A percentile compares a stretch with the other conserved stretches of the same genome.
These are phyloP conservation scores for Penstemon newberryi DNA, from an alignment of 257 asterid genomes.

Conservation along the genomic window DNA sequence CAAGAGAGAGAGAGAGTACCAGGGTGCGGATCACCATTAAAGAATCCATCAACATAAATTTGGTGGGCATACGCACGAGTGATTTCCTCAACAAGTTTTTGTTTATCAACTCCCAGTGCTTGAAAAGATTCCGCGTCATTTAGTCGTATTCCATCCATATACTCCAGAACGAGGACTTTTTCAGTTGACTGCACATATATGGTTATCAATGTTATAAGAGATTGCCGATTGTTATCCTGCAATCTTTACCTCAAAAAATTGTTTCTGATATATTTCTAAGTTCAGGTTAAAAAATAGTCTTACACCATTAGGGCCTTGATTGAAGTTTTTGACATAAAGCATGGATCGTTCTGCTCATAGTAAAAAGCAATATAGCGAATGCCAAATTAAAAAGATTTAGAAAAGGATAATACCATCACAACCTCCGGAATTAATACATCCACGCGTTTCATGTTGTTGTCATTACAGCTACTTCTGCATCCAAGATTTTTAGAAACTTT, in stretches of 20 bases:
- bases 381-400: slow-evolving; percentile 14
- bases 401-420: slow-evolving; percentile 55
- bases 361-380: slow-evolving; percentile 11
- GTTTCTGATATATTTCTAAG: too few species aligned
- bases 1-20: slow-evolving; percentile 42
- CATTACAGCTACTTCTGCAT: slow-evolving; percentile 49
- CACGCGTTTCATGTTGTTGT: slow-evolving; percentile 48
- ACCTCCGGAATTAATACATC: slow-evolving; percentile 94
- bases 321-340: not conserved
- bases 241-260: too few species aligned
- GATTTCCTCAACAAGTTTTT: slow-evolving; percentile 91
- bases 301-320: slow-evolving; percentile 7
- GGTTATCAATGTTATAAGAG: too few species aligned
- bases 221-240: too few species aligned
- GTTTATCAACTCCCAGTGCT: slow-evolving; percentile 84
- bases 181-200: slow-evolving; percentile 71
- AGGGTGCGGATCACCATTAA: slow-evolving; percentile 99
- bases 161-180: slow-evolving; percentile 84
- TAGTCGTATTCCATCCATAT: slow-evolving; percentile 92
- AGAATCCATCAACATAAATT: slow-evolving; percentile 94
- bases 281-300: too few species aligned
- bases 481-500: slow-evolving; percentile 77
- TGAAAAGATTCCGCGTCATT: slow-evolving; percentile 74
- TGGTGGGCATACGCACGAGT: slow-evolving; percentile 99
- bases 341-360: not conserved